Evolutionary conservation across 441 rosid species (phyloP).

Genomic region (Flueggea neowawraea): DNA sequence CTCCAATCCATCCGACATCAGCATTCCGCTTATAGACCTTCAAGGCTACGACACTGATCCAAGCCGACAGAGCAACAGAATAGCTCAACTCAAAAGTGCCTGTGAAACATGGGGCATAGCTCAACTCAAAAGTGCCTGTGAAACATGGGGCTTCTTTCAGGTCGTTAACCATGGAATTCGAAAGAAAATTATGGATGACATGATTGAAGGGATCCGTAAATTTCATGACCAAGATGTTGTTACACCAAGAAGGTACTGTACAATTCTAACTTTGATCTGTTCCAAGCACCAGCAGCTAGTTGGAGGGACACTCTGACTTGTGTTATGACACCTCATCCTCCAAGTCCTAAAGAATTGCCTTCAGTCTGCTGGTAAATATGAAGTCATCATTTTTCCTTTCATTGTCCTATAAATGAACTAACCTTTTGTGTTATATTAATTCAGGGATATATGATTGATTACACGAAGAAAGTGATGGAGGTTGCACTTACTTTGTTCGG

Average conservation of each 20-base stretch:
- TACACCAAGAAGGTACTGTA: conserved; percentile 18
- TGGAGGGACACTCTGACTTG: conserved; percentile 49
- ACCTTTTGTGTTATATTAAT: no score
- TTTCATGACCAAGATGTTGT: conserved; percentile 31
- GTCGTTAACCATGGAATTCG: conserved; percentile 36
- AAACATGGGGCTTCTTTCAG: conserved; percentile 30
- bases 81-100: conserved; percentile 18
- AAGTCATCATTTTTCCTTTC: no score
- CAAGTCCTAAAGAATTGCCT: conserved; percentile 43
- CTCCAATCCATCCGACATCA: background rate
- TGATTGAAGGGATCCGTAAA: conserved; percentile 25
- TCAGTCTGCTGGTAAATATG: conserved; percentile 23
- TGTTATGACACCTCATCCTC: conserved; percentile 40
- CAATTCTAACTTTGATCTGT: conserved; percentile 33
- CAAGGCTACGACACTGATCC: conserved; percentile 6
- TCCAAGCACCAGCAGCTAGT: conserved; percentile 13
- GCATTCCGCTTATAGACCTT: conserved; percentile 22
- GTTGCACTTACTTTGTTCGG: conserved; percentile 11
- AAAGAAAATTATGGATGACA: conserved; percentile 28
- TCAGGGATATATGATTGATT: conserved; percentile 17
- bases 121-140: conserved; percentile 17
- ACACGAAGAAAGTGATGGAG: conserved; percentile 14
- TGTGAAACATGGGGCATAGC: conserved; percentile 22
- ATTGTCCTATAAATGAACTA: no score
- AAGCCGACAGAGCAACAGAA: background rate